Conservation (phyloP, 176 grass and related monocot species). For the Raddia guianensis region DNA sequence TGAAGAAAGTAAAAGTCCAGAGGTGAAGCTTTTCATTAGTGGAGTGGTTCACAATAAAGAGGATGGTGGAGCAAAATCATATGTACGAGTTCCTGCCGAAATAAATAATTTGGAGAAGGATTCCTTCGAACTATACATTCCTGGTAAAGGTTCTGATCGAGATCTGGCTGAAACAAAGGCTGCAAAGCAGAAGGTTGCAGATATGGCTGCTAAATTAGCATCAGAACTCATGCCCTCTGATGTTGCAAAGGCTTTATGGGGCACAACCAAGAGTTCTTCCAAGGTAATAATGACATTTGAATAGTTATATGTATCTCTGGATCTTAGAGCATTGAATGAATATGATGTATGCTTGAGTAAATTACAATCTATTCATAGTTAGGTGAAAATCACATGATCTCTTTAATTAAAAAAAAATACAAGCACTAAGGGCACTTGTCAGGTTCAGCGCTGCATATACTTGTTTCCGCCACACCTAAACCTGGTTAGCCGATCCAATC, state of each 20-base stretch:
- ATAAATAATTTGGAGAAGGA: slow-evolving; percentile 76
- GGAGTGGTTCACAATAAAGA: slow-evolving; percentile 92
- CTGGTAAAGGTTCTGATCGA: slow-evolving; percentile 56
- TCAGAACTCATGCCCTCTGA: slow-evolving; percentile 93
- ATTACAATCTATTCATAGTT: slow-evolving; percentile 8
- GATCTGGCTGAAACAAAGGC: slow-evolving; percentile 61
- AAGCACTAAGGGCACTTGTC: slow-evolving; percentile 6
- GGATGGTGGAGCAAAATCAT: slow-evolving; percentile 61
- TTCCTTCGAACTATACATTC: slow-evolving; percentile 78
- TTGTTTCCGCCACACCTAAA: too few relatives aligned
- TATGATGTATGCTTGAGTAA: not conserved
- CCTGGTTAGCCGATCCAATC: too few relatives aligned
- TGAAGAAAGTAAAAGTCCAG: slow-evolving; percentile 64
- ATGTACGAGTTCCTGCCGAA: slow-evolving; percentile 77
- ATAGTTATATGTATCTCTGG: slow-evolving; percentile 19
- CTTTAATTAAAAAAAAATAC: not conserved
- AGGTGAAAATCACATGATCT: slow-evolving; percentile 3
- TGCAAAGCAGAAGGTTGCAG: slow-evolving; percentile 65
- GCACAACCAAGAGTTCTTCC: slow-evolving; percentile 65
- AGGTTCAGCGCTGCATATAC: too few relatives aligned
- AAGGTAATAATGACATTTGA: slow-evolving; percentile 55
- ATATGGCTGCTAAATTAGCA: slow-evolving; percentile 70
- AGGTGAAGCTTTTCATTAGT: slow-evolving; percentile 77
- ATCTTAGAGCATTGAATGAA: not conserved
- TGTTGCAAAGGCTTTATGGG: slow-evolving; percentile 74